Conservation (phyloP, 2,329 filamentous ascomycete genomes). For the Arachnomyces sp. region DNA sequence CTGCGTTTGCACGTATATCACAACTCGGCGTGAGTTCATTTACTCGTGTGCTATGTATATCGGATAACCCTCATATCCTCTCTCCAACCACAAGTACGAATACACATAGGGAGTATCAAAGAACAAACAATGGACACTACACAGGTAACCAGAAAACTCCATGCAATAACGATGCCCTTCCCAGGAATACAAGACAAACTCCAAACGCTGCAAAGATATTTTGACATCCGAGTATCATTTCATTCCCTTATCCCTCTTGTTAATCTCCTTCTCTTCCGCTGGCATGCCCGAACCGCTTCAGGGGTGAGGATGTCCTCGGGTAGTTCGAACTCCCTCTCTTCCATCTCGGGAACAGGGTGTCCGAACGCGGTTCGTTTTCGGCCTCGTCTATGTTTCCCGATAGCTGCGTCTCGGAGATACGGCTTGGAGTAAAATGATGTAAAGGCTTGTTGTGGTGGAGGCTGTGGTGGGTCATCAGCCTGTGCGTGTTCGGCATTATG, state of each 20-base stretch:
- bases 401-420: conserved; percentile 68
- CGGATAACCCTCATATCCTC: too few species aligned
- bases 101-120: too few species aligned
- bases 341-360: conserved; percentile 64
- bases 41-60: too few species aligned
- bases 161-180: too few species aligned
- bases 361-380: conserved; percentile 74
- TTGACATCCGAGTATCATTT: too few species aligned
- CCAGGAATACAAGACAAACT: too few species aligned
- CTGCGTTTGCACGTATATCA: too few species aligned
- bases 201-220: too few species aligned
- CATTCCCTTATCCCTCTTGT: conserved; percentile 21
- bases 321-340: conserved; percentile 63
- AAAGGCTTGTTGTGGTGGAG: conserved; percentile 52
- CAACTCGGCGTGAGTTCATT: too few species aligned
- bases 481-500: conserved; percentile 13
- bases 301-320: conserved; percentile 51
- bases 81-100: too few species aligned
- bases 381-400: conserved; percentile 63
- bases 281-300: conserved; percentile 34
- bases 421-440: conserved; percentile 79
- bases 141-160: too few species aligned
- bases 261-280: conserved; percentile 29
- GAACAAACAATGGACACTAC: too few species aligned
- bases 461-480: conserved; percentile 17